Percentiles rank a stretch among this genome's conserved stretches.
Evolutionary conservation across 768 basidiomycete species (phyloP).

Genomic region (Psilocybe azurescens): DNA sequence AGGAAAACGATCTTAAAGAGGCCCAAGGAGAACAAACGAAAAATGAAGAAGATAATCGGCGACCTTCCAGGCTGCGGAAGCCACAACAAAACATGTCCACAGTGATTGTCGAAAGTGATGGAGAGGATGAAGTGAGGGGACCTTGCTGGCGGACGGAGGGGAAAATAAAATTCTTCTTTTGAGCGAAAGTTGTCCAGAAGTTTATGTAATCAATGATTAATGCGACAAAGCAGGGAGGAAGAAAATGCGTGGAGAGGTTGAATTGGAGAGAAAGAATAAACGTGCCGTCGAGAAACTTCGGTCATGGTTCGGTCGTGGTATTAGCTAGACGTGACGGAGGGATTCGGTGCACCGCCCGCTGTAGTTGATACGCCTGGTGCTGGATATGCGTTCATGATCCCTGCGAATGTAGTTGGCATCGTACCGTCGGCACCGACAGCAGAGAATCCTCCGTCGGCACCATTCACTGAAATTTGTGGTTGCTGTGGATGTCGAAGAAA

Average conservation of each 20-base stretch:
- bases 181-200: neutral
- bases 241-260: slow-evolving; percentile 5
- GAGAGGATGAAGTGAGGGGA: too few species aligned
- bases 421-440: slow-evolving; percentile 22
- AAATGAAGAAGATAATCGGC: too few species aligned
- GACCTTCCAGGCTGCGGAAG: too few species aligned
- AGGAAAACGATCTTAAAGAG: too few species aligned
- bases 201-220: slow-evolving; percentile 6
- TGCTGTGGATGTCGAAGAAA: neutral
- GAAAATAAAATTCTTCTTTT: neutral
- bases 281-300: neutral
- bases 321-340: slow-evolving; percentile 1
- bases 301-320: neutral
- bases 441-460: slow-evolving; percentile 6
- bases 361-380: slow-evolving; percentile 23
- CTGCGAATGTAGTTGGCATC: slow-evolving; percentile 57
- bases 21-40: too few species aligned
- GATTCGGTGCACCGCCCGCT: slow-evolving; percentile 5
- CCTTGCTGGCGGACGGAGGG: too few species aligned
- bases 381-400: slow-evolving; percentile 76
- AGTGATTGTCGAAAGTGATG: too few species aligned
- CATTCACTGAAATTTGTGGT: slow-evolving; percentile 1
- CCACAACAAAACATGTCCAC: too few species aligned
- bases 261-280: neutral
- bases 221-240: neutral